phyloP scores from a whole-genome alignment of 768 basidiomycete species.

The Megacollybia marginata region DNA sequence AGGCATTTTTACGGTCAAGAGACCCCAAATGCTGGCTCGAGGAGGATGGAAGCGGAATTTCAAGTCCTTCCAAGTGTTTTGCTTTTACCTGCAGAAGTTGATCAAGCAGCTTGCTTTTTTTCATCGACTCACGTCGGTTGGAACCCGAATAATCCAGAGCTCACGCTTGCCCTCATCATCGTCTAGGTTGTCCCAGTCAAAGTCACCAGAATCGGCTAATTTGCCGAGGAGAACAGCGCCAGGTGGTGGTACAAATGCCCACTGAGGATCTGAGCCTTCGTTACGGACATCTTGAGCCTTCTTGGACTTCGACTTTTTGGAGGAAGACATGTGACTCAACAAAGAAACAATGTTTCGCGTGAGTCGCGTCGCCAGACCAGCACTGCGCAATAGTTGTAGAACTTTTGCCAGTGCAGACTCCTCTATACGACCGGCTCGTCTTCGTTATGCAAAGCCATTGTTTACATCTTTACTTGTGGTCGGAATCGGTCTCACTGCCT shows the following conservation, averaged over 20 bases:
- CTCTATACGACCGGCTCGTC: too few relatives aligned
- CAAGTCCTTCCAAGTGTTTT: conserved; percentile 49
- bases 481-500: not conserved
- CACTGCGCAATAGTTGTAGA: too few relatives aligned
- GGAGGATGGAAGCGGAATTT: conserved; percentile 34
- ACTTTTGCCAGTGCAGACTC: too few relatives aligned
- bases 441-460: not conserved
- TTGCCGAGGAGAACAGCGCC: conserved; percentile 44
- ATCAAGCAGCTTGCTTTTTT: not conserved
- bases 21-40: conserved; percentile 35
- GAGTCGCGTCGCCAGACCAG: too few relatives aligned
- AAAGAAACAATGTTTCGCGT: too few relatives aligned
- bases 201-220: conserved; percentile 35
- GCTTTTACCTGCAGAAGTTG: conserved; percentile 45
- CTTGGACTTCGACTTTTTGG: conserved; percentile 19
- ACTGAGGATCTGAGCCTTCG: conserved; percentile 45
- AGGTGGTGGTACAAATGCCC: conserved; percentile 54
- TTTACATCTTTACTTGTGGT: not conserved
- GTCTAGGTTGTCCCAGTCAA: conserved; percentile 64
- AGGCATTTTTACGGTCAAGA: conserved; percentile 43
- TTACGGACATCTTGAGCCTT: conserved; percentile 26
- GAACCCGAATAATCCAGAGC: conserved; percentile 65
- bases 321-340: not conserved
- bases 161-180: conserved; percentile 49
- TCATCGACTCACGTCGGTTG: conserved; percentile 46